These are phyloP conservation scores for Croton laevigatus DNA, from an alignment of 441 rosid species.

Conservation along the genomic window DNA sequence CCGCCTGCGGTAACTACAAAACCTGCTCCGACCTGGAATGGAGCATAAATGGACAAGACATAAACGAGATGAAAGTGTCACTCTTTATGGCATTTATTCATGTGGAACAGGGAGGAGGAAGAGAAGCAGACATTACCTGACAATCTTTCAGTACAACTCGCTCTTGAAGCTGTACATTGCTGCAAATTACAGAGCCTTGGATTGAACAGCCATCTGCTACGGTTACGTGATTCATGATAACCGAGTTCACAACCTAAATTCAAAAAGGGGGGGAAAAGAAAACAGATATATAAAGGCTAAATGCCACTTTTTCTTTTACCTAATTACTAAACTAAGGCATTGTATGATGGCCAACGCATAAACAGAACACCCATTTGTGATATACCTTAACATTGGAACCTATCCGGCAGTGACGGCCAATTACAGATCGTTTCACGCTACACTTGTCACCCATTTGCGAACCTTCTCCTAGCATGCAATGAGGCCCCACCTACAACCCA, in stretches of 20 bases:
- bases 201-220: slow-evolving; percentile 90
- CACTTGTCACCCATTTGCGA: slow-evolving; percentile 95
- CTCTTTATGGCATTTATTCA: background rate
- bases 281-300: slow-evolving; percentile 6
- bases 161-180: slow-evolving; percentile 90
- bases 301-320: background rate
- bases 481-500: slow-evolving; percentile 76
- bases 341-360: background rate
- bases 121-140: slow-evolving; percentile 47
- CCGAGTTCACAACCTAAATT: slow-evolving; percentile 76
- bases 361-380: background rate
- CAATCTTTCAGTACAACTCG: slow-evolving; percentile 79
- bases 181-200: slow-evolving; percentile 88
- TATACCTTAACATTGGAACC: slow-evolving; percentile 94
- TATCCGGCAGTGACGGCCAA: slow-evolving; percentile 94
- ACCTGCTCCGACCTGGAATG: slow-evolving; percentile 74
- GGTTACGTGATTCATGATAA: slow-evolving; percentile 82
- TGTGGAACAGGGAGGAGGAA: background rate
- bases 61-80: background rate
- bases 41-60: slow-evolving; percentile 2
- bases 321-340: background rate
- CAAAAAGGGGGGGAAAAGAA: slow-evolving; percentile 11
- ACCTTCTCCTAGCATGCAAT: slow-evolving; percentile 93
- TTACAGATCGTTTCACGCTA: slow-evolving; percentile 89
- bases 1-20: slow-evolving; percentile 65